Evolutionary conservation across 371 early-diverging fungal genomes (phyloP), one percentile per base, ranked within the genome.

Genomic region (Quaeritorhiza haematococci): DNA sequence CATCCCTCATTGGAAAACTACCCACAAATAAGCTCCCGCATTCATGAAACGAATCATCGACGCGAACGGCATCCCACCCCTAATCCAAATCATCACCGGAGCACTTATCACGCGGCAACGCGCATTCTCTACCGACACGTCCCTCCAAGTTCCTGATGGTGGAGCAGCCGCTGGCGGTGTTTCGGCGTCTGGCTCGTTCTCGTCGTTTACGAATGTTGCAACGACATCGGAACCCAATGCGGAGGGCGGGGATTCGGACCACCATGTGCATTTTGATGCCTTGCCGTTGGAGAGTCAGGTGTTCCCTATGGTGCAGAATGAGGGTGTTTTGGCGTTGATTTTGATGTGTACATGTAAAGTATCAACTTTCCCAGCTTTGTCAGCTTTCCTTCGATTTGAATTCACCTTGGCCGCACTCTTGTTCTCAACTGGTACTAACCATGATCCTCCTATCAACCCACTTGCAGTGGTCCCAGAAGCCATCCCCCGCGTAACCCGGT

Each of bases 111-210:
- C 78, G 2, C 60, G 61, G 30, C 26, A 58, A 1, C 56, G 53
- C 23, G 3, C 33, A 6, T 46, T 34, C 26, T 19, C 13, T 38
- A 71, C 76, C 1, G 75, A 79, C 44, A 83, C 84, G 49, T 66
- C 78, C 3, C 56, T 84, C 13, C 74, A 80, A 41, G 77, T 84
- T 0, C 53, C 79, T 6, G 73, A 75, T 19, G 84, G 82, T 55
- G 82, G 82, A 47, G 82, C 42, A 24, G 56, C 54, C 30, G 24
- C 21, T 29, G 33, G 3, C 23, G 57, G 32, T 26, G 64, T 28
- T 17, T 33, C 28, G 29, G 50, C 24, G 23, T n/a, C n/a, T n/a
- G n/a, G n/a, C n/a, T n/a, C n/a, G n/a, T n/a, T n/a, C n/a, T n/a
- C n/a, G n/a, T n/a, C n/a, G n/a, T n/a, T n/a, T n/a, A n/a, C n/a